A percentile compares a stretch with the other conserved stretches of the same genome.
These are phyloP conservation scores for Phanerodontia chrysosporium DNA, from an alignment of 768 basidiomycete species.

Conservation along the genomic window DNA sequence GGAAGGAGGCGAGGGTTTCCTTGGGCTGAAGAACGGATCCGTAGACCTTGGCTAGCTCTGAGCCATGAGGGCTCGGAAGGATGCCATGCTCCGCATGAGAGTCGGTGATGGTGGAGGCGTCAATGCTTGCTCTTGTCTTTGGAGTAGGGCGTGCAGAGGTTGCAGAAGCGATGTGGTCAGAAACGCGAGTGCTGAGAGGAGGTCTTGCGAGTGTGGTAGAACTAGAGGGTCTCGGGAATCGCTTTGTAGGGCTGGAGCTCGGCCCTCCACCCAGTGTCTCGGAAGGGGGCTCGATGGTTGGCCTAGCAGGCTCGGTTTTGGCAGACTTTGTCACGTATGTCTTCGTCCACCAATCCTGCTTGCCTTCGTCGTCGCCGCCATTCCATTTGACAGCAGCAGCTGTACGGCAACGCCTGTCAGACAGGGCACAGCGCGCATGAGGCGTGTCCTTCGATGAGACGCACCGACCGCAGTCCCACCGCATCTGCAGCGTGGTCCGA, in stretches of 20 bases:
- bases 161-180: conserved; percentile 58
- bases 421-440: background rate
- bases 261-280: conserved; percentile 14
- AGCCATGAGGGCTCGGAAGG: conserved; percentile 50
- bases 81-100: conserved; percentile 55
- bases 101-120: conserved; percentile 21
- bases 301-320: conserved; percentile 16
- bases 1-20: conserved; percentile 64
- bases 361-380: conserved; percentile 35
- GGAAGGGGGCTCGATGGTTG: conserved; percentile 8
- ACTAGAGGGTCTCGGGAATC: conserved; percentile 44
- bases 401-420: conserved; percentile 24
- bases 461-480: conserved; percentile 76
- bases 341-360: conserved; percentile 73
- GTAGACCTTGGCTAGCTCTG: conserved; percentile 75
- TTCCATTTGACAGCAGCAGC: conserved; percentile 72
- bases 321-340: conserved; percentile 53
- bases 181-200: conserved; percentile 43
- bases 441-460: conserved; percentile 26
- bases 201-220: conserved; percentile 15
- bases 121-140: background rate
- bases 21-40: conserved; percentile 80
- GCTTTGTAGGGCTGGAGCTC: conserved; percentile 33
- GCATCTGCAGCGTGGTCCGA: conserved; percentile 69
- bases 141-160: conserved; percentile 44